Percentiles rank a stretch among this genome's conserved stretches.
phyloP scores from a whole-genome alignment of 371 early-diverging fungal genomes.

The Circinella minor region DNA sequence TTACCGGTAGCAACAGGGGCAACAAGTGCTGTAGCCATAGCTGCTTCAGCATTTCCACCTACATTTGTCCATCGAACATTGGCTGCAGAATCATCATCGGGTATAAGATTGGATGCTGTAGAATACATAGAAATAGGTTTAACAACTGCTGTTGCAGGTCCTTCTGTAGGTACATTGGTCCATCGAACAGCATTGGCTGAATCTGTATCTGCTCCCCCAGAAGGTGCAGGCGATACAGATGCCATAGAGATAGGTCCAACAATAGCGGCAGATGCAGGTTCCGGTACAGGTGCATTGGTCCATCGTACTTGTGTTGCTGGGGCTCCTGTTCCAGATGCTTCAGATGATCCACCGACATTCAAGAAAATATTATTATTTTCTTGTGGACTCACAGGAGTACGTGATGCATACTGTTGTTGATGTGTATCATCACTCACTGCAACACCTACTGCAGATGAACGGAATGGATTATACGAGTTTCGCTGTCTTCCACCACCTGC shows the following conservation, averaged over 20 bases:
- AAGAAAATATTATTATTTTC: background rate
- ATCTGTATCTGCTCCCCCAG: background rate
- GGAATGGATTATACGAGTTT: constrained; percentile 42
- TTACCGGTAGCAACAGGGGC: constrained; percentile 26
- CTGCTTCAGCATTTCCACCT: constrained; percentile 36
- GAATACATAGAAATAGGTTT: constrained; percentile 14
- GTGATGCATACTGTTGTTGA: constrained; percentile 15
- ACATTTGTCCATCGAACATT: constrained; percentile 42
- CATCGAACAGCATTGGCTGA: constrained; percentile 25
- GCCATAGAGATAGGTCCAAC: constrained; percentile 12
- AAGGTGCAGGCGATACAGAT: background rate
- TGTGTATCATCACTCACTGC: constrained; percentile 25
- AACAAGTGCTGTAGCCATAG: constrained; percentile 47
- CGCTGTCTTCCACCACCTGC: background rate
- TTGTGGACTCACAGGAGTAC: background rate
- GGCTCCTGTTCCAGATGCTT: background rate
- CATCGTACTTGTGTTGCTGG: constrained; percentile 7
- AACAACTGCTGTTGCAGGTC: constrained; percentile 12
- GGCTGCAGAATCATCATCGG: constrained; percentile 2
- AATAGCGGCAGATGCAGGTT: constrained; percentile 8
- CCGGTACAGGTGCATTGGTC: constrained; percentile 10
- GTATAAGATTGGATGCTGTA: constrained; percentile 9
- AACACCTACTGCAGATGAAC: constrained; percentile 30
- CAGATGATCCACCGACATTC: background rate
- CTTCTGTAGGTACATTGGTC: constrained; percentile 28